These are phyloP conservation scores for Aspergillus costaricaensis DNA, from an alignment of 2,329 filamentous ascomycete species.

Conservation along the genomic window DNA sequence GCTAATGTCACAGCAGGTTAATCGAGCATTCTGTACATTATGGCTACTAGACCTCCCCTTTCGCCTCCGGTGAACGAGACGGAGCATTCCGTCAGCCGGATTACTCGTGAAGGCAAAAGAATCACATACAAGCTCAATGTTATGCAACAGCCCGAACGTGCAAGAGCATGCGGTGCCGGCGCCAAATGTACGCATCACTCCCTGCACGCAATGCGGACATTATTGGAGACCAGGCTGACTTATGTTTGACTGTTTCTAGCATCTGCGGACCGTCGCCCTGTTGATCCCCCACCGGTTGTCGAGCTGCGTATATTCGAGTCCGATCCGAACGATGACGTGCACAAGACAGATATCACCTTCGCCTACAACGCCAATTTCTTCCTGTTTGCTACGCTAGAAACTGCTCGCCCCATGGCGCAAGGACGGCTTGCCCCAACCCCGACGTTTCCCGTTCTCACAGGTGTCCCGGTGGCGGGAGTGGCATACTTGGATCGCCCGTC, in stretches of 20 bases:
- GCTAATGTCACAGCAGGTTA: not conserved
- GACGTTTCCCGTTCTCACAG: conserved; percentile 80
- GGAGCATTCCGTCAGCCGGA: conserved; percentile 53
- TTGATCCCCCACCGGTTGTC: conserved; percentile 93
- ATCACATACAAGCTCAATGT: conserved; percentile 82
- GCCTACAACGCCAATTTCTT: conserved; percentile 97
- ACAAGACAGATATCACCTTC: conserved; percentile 75
- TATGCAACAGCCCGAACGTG: conserved; percentile 91
- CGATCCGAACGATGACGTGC: conserved; percentile 55
- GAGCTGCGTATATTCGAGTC: conserved; percentile 83
- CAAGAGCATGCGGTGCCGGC: conserved; percentile 90
- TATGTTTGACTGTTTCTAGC: conserved; percentile 50
- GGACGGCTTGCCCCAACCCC: conserved; percentile 72
- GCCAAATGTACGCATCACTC: conserved; percentile 73
- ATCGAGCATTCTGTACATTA: conserved; percentile 28
- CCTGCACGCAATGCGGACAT: conserved; percentile 1
- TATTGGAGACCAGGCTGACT: conserved; percentile 9
- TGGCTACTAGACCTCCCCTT: conserved; percentile 43
- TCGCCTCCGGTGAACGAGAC: conserved; percentile 57
- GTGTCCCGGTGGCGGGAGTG: conserved; percentile 92
- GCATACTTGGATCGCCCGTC: conserved; percentile 87
- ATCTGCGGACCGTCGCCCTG: conserved; percentile 83
- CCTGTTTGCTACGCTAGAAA: conserved; percentile 87
- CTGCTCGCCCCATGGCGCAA: conserved; percentile 78
- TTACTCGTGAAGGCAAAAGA: conserved; percentile 72